Evolutionary conservation across 2,329 filamentous ascomycete genomes (phyloP).

Genomic region (Arthroderma sp.): DNA sequence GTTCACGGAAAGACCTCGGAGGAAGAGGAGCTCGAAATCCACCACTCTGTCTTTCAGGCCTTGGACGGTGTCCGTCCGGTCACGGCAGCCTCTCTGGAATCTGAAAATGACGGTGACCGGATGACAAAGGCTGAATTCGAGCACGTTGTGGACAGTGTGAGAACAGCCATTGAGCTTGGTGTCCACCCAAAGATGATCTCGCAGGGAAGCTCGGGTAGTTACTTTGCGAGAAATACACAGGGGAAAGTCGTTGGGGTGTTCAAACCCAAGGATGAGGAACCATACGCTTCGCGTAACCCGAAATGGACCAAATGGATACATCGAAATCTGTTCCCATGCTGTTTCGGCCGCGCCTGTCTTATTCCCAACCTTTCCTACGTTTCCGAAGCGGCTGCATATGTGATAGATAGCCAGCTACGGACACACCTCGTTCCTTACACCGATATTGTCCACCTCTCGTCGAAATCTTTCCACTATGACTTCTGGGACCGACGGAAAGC

Average conservation of each 20-base stretch:
- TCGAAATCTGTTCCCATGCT: conserved; percentile 91
- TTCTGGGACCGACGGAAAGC: conserved; percentile 90
- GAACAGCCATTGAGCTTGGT: conserved; percentile 75
- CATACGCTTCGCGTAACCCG: conserved; percentile 89
- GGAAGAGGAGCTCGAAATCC: conserved; percentile 84
- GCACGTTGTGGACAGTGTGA: conserved; percentile 77
- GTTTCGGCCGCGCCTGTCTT: conserved; percentile 85
- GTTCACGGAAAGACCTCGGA: conserved; percentile 62
- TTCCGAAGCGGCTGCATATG: conserved; percentile 92
- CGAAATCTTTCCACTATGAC: conserved; percentile 95
- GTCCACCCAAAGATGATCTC: conserved; percentile 92
- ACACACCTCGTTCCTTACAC: conserved; percentile 94
- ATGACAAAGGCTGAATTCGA: conserved; percentile 78
- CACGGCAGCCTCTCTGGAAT: conserved; percentile 60
- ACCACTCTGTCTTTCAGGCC: conserved; percentile 91
- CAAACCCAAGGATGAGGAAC: conserved; percentile 98
- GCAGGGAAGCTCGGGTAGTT: conserved; percentile 93
- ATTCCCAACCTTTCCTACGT: conserved; percentile 98
- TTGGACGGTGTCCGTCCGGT: conserved; percentile 76
- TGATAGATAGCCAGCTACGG: conserved; percentile 76
- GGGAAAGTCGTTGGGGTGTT: conserved; percentile 96
- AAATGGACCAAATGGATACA: conserved; percentile 99
- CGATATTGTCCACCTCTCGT: conserved; percentile 84
- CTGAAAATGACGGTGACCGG: conserved; percentile 42
- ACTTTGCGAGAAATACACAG: conserved; percentile 83